phyloP scores from a whole-genome alignment of 176 grass and related monocot genomes.

The Urochloa ruziziensis region DNA sequence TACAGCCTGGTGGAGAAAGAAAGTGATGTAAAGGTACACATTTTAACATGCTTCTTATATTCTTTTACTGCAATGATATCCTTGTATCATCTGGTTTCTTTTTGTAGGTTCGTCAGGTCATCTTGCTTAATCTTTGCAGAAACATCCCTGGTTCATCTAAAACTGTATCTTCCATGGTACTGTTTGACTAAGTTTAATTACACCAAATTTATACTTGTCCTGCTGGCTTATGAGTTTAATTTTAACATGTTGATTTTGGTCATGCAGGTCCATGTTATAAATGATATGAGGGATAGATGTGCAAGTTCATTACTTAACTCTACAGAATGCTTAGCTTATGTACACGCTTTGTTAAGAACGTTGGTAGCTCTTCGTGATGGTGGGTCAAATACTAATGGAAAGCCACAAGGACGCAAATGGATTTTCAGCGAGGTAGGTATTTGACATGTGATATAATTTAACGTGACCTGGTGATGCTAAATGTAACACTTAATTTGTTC shows the following conservation, averaged over 20 bases:
- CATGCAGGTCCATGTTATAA: constrained; percentile 58
- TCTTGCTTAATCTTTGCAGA: constrained; percentile 82
- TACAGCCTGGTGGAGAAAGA: constrained; percentile 58
- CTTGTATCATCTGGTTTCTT: constrained; percentile 22
- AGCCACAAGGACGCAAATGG: constrained; percentile 21
- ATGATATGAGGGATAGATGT: constrained; percentile 45
- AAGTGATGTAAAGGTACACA: constrained; percentile 62
- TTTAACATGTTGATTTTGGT: constrained; percentile 28
- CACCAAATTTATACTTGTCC: constrained; percentile 24
- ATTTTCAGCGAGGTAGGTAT: constrained; percentile 40
- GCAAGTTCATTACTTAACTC: constrained; percentile 44
- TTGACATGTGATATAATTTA: constrained; percentile 4
- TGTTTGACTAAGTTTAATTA: constrained; percentile 16
- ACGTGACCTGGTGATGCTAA: neutral
- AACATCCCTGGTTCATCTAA: constrained; percentile 49
- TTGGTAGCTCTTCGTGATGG: constrained; percentile 37
- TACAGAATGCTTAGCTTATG: constrained; percentile 49
- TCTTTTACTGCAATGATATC: constrained; percentile 14
- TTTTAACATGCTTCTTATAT: constrained; percentile 30
- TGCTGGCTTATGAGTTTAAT: constrained; percentile 26
- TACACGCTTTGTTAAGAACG: constrained; percentile 52
- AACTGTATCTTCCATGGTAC: constrained; percentile 71
- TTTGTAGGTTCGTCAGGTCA: constrained; percentile 61
- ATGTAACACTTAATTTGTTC: neutral
- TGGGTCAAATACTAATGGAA: constrained; percentile 42